Evolutionary conservation across 495 filamentous ascomycete genomes (phyloP).

Genomic region (Beverwykella pulmonaria): DNA sequence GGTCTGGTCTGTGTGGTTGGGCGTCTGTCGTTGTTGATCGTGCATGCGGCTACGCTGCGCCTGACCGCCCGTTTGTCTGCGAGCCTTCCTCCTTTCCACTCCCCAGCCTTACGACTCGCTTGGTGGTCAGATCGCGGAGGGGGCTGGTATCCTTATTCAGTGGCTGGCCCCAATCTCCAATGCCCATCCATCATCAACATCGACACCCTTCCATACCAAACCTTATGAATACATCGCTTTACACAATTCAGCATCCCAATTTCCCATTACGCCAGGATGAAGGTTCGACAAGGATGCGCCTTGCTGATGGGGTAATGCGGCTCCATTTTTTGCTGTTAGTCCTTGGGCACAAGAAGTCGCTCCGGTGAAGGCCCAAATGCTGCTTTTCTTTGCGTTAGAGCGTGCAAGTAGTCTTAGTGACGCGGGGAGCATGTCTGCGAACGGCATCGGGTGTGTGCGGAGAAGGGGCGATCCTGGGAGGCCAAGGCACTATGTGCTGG

Average conservation of each 20-base stretch:
- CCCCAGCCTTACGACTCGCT: neutral
- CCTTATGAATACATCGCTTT: too few species aligned
- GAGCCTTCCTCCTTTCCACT: neutral
- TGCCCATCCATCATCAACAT: neutral
- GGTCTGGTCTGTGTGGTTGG: neutral
- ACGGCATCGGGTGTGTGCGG: neutral
- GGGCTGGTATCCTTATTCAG: neutral
- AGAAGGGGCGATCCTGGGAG: neutral
- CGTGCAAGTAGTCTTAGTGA: neutral
- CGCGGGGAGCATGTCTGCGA: neutral
- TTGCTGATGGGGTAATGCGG: neutral
- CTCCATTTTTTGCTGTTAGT: conserved; percentile 4
- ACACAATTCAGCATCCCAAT: too few species aligned
- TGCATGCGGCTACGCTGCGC: neutral
- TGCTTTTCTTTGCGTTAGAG: conserved; percentile 2
- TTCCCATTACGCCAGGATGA: neutral
- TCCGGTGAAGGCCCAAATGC: conserved; percentile 16
- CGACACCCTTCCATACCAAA: too few species aligned
- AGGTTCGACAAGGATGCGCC: conserved; percentile 3
- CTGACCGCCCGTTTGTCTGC: neutral
- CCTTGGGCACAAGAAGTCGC: neutral
- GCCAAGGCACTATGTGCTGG: neutral
- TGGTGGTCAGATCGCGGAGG: neutral
- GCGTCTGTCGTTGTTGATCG: neutral
- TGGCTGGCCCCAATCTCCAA: neutral